phyloP scores from a whole-genome alignment of 1,284 basidiomycete genomes.

The Cystobasidiaceae sp. region DNA sequence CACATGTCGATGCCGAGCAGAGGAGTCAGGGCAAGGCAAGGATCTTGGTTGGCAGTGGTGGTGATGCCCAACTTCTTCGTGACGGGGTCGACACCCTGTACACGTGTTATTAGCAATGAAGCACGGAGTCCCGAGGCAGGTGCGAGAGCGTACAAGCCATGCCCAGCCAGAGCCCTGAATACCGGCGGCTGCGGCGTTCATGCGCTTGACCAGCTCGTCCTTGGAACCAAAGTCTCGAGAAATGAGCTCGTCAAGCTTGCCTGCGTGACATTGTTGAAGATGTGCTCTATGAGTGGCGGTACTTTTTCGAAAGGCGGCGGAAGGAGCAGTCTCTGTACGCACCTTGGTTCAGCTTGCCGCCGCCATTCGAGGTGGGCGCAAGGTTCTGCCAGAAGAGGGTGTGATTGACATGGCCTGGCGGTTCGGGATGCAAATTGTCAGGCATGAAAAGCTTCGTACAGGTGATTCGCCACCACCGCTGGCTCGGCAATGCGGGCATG shows the following conservation, averaged over 20 bases:
- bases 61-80: conserved; percentile 59
- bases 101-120: neutral
- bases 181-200: conserved; percentile 83
- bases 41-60: conserved; percentile 92
- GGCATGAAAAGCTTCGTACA: conserved; percentile 48
- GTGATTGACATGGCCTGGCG: conserved; percentile 59
- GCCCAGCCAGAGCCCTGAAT: conserved; percentile 99
- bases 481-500: no score
- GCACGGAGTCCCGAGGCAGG: neutral
- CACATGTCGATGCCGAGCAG: conserved; percentile 96
- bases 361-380: conserved; percentile 59
- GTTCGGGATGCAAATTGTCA: neutral
- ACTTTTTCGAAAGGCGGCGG: neutral
- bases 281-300: neutral
- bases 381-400: conserved; percentile 98
- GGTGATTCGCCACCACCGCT: conserved; percentile 57
- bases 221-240: conserved; percentile 78
- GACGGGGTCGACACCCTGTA: conserved; percentile 63
- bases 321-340: neutral
- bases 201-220: conserved; percentile 66
- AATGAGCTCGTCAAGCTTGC: conserved; percentile 71
- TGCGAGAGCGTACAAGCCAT: conserved; percentile 65
- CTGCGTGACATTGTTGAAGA: conserved; percentile 47
- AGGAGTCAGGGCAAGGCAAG: conserved; percentile 75
- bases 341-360: conserved; percentile 57